Conservation (phyloP, 2,329 filamentous ascomycete species). For the Dactylellina haptotyla region DNA sequence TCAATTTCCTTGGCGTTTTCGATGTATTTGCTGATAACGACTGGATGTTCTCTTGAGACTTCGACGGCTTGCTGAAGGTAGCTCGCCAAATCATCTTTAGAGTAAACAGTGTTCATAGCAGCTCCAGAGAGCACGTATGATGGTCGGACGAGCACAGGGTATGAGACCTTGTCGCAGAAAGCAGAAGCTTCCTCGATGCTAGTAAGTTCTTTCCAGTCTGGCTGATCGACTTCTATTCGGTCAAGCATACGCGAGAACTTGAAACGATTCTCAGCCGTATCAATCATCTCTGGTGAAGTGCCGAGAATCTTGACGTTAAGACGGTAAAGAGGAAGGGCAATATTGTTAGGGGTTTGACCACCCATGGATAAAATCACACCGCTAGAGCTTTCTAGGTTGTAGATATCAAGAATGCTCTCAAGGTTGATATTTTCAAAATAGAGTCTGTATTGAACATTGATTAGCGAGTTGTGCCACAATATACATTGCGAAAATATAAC, state of each 20-base stretch:
- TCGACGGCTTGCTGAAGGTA: conserved; percentile 91
- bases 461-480: conserved; percentile 18
- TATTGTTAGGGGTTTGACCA: conserved; percentile 97
- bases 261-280: conserved; percentile 95
- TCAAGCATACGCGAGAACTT: conserved; percentile 99
- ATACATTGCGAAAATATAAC: not conserved
- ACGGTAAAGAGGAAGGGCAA: conserved; percentile 86
- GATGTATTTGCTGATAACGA: conserved; percentile 99
- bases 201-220: conserved; percentile 96
- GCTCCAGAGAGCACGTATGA: conserved; percentile 97
- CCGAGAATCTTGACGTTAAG: conserved; percentile 91
- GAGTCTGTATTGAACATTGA: conserved; percentile 63
- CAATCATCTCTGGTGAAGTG: conserved; percentile 98
- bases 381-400: conserved; percentile 81
- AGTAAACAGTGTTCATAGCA: conserved; percentile 99
- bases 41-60: conserved; percentile 92
- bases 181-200: conserved; percentile 88
- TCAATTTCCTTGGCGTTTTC: conserved; percentile 99
- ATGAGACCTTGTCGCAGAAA: conserved; percentile 89
- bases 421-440: conserved; percentile 97
- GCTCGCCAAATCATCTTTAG: conserved; percentile 85
- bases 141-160: conserved; percentile 92
- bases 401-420: conserved; percentile 92
- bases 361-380: conserved; percentile 96
- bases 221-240: conserved; percentile 92